phyloP scores from a whole-genome alignment of 2,329 filamentous ascomycete genomes.

The Colletotrichum navitas region DNA sequence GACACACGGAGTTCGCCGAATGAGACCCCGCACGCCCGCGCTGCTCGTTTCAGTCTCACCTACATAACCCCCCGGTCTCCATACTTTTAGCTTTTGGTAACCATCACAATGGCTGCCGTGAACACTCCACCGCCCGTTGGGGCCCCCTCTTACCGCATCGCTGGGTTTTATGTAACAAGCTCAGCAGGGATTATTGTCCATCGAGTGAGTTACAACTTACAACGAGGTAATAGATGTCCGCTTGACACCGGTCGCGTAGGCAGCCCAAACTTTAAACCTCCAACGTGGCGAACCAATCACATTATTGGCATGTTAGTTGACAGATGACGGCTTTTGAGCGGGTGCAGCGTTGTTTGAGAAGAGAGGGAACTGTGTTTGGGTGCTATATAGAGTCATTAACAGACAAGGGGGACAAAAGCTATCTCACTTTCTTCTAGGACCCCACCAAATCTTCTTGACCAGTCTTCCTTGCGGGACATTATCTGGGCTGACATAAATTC shows the following conservation, averaged over 20 bases:
- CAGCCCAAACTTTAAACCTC: slow-evolving; percentile 14
- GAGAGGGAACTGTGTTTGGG: not conserved
- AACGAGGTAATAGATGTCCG: slow-evolving; percentile 22
- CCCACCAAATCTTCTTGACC: slow-evolving; percentile 20
- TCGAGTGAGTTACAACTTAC: slow-evolving; percentile 24
- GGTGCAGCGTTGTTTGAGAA: slow-evolving; percentile 19
- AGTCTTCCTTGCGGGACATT: slow-evolving; percentile 11
- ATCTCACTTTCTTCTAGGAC: slow-evolving; percentile 20
- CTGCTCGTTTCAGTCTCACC: slow-evolving; percentile 23
- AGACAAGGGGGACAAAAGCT: not conserved
- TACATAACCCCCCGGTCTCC: slow-evolving; percentile 4
- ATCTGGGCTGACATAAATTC: slow-evolving; percentile 5
- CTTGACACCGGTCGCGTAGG: slow-evolving; percentile 1
- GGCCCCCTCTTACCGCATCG: not conserved
- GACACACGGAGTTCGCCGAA: not conserved
- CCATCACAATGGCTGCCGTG: not conserved
- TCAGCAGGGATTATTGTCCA: slow-evolving; percentile 22
- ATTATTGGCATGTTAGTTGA: not conserved
- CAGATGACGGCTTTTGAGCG: not conserved
- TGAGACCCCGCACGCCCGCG: slow-evolving; percentile 2
- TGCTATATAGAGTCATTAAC: slow-evolving; percentile 29
- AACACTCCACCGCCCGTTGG: not conserved
- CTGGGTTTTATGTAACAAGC: not conserved
- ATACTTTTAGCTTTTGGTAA: slow-evolving; percentile 21
- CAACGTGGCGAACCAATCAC: slow-evolving; percentile 19